A percentile compares a stretch with the other conserved stretches of the same genome.
These are phyloP conservation scores for Echinosophora koreensis DNA, from an alignment of 306 rosid genomes.

Conservation along the genomic window DNA sequence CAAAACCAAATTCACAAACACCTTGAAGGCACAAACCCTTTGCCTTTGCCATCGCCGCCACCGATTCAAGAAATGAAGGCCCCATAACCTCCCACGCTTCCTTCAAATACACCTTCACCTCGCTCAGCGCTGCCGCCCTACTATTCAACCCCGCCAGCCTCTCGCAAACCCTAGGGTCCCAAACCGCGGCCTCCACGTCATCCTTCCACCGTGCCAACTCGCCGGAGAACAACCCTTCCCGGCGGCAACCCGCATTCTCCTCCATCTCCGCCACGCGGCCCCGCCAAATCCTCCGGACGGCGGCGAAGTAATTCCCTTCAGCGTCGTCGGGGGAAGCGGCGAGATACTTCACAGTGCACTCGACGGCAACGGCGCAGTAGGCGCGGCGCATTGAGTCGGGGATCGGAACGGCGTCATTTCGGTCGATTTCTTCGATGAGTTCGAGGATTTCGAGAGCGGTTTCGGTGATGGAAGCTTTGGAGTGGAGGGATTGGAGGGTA, in stretches of 20 bases:
- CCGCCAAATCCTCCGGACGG: constrained; percentile 71
- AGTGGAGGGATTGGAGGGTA: constrained; percentile 54
- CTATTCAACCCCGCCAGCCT: constrained; percentile 59
- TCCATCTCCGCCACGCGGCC: constrained; percentile 53
- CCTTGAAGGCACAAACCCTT: constrained; percentile 25
- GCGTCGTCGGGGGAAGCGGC: constrained; percentile 38
- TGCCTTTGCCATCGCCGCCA: constrained; percentile 33
- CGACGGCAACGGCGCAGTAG: constrained; percentile 76
- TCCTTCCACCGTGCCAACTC: constrained; percentile 61
- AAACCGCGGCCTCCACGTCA: constrained; percentile 66
- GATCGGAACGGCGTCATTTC: constrained; percentile 30
- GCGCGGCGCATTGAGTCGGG: constrained; percentile 60
- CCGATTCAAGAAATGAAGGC: constrained; percentile 57
- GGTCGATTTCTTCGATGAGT: constrained; percentile 57
- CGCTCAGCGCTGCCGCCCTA: constrained; percentile 59
- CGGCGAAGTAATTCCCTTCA: constrained; percentile 51
- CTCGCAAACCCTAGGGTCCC: constrained; percentile 54
- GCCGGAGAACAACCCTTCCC: constrained; percentile 46
- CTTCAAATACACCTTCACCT: constrained; percentile 54
- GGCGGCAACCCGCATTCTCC: constrained; percentile 36
- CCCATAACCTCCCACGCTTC: constrained; percentile 74
- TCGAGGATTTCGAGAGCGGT: constrained; percentile 60
- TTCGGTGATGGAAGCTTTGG: constrained; percentile 57
- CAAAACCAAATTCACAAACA: constrained; percentile 29
- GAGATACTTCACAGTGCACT: constrained; percentile 70